Conservation (phyloP, 192 early-diverging fungal genomes). For the Podila horticola region DNA sequence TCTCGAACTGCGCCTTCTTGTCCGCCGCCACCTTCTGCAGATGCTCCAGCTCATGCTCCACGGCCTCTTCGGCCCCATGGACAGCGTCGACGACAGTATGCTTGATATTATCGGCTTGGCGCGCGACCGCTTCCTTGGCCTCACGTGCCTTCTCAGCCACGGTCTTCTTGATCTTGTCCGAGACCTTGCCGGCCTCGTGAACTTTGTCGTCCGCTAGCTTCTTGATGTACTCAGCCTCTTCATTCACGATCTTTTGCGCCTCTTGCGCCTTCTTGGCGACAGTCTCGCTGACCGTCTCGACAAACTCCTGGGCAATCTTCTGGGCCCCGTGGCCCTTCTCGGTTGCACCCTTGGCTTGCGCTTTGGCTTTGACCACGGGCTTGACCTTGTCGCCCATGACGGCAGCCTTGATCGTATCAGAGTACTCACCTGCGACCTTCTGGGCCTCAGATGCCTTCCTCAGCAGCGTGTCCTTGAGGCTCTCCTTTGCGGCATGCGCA, state of each 20-base stretch:
- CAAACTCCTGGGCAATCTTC: conserved; percentile 14
- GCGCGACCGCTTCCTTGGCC: conserved; percentile 30
- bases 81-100: conserved; percentile 1
- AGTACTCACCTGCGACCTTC: conserved; percentile 9
- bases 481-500: neutral
- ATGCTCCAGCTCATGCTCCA: conserved; percentile 17
- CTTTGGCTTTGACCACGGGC: conserved; percentile 8
- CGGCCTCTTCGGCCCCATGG: conserved; percentile 13
- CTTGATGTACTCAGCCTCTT: conserved; percentile 26
- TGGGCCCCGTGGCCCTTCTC: conserved; percentile 22
- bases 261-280: conserved; percentile 24
- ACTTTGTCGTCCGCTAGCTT: conserved; percentile 17
- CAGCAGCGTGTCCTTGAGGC: conserved; percentile 24
- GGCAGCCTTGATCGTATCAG: conserved; percentile 13
- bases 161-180: conserved; percentile 28
- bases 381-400: conserved; percentile 9
- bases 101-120: conserved; percentile 14
- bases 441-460: conserved; percentile 24
- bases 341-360: neutral
- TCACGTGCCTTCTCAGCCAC: conserved; percentile 30
- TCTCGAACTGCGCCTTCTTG: conserved; percentile 9
- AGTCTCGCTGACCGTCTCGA: conserved; percentile 11
- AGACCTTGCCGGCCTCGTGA: conserved; percentile 28
- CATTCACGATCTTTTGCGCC: conserved; percentile 27
- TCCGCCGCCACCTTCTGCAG: conserved; percentile 7